Conservation (phyloP, 2,329 filamentous ascomycete species). For the Eurotiales sp. region DNA sequence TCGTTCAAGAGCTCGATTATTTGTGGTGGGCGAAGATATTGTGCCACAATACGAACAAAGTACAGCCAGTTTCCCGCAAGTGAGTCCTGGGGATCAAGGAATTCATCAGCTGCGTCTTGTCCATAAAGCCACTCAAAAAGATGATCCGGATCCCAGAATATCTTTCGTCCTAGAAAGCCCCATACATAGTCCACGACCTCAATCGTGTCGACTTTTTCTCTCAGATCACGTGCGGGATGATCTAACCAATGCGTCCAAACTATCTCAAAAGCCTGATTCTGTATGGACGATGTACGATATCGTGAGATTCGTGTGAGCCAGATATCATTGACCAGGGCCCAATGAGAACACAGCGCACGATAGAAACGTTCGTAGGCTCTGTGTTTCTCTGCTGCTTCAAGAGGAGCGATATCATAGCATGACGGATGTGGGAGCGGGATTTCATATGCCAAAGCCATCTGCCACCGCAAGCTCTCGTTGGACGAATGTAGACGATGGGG, state of each 20-base stretch:
- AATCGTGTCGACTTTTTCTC: conserved; percentile 7
- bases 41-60: not conserved
- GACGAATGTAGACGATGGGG: not conserved
- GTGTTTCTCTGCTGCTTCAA: not conserved
- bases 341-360: conserved; percentile 3
- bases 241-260: not conserved
- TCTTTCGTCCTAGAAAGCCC: conserved; percentile 5
- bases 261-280: not conserved
- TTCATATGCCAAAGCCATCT: not conserved
- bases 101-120: not conserved
- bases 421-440: not conserved
- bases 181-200: conserved; percentile 5
- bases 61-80: not conserved
- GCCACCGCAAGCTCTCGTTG: not conserved
- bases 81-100: not conserved
- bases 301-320: not conserved
- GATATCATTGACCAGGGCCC: conserved; percentile 1
- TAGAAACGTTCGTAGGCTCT: conserved; percentile 9
- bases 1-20: conserved; percentile 9
- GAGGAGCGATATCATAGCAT: not conserved
- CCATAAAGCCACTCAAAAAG: not conserved
- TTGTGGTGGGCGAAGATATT: conserved; percentile 2
- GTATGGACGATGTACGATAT: not conserved
- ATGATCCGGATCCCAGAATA: not conserved
- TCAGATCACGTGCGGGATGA: not conserved